Conservation (phyloP, 495 filamentous ascomycete genomes). For the Cairneyella variabilis region DNA sequence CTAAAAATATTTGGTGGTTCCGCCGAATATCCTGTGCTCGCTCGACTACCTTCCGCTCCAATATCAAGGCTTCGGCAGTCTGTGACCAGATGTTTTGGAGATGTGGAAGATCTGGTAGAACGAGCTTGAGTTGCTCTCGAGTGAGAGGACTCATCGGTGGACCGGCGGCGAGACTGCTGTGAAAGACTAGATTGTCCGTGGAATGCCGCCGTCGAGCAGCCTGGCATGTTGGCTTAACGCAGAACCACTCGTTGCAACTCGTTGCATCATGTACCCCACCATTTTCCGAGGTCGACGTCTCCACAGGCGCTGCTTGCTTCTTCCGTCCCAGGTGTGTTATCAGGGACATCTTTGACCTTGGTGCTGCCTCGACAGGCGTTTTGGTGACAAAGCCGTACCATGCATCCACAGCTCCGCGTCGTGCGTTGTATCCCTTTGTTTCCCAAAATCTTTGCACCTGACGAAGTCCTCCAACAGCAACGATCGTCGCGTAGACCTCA, state of each 20-base stretch:
- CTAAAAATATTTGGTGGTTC: constrained; percentile 46
- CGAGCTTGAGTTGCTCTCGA: constrained; percentile 39
- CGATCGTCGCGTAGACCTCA: constrained; percentile 49
- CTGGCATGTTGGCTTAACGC: constrained; percentile 29
- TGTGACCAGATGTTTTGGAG: constrained; percentile 48
- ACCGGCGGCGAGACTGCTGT: constrained; percentile 47
- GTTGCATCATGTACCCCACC: constrained; percentile 14
- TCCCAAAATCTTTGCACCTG: constrained; percentile 55
- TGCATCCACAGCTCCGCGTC: constrained; percentile 46
- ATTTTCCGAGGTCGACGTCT: constrained; percentile 4
- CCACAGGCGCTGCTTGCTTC: constrained; percentile 30
- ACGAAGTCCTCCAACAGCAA: constrained; percentile 50
- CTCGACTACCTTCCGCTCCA: constrained; percentile 50
- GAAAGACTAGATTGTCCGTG: constrained; percentile 40
- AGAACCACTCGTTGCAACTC: constrained; percentile 28
- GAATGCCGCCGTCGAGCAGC: constrained; percentile 23
- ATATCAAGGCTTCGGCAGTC: constrained; percentile 50
- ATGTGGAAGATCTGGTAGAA: constrained; percentile 46
- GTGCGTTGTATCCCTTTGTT: constrained; percentile 52
- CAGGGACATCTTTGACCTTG: constrained; percentile 40
- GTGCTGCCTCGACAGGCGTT: constrained; percentile 35
- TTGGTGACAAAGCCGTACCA: constrained; percentile 47
- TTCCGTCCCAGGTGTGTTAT: constrained; percentile 46
- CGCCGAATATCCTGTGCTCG: constrained; percentile 48
- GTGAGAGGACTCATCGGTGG: constrained; percentile 48